phyloP scores from a whole-genome alignment of 169 alveolate genomes.

The Plasmodium knowlesi region DNA sequence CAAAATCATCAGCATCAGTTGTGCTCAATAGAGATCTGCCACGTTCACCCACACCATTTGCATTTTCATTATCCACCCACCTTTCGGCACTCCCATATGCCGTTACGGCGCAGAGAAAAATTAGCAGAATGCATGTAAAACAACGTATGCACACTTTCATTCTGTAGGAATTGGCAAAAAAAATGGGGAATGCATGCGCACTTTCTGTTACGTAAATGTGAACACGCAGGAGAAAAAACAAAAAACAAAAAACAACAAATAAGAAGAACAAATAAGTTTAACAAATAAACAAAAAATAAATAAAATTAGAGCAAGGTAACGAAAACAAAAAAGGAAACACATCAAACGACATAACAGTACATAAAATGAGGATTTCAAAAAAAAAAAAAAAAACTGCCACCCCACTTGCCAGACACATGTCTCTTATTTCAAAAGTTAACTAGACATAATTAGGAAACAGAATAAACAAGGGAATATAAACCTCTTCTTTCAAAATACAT shows the following conservation, averaged over 20 bases:
- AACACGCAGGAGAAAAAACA: not conserved
- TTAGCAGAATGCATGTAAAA: not conserved
- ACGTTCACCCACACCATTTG: not conserved
- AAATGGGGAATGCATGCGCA: not conserved
- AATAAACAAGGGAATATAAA: not conserved
- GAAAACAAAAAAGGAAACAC: not conserved
- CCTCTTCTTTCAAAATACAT: not conserved
- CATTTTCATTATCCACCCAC: constrained; percentile 1
- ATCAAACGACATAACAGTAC: not conserved
- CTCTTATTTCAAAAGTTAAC: not conserved
- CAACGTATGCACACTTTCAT: constrained; percentile 6
- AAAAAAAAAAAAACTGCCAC: not conserved
- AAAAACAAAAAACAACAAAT: too few relatives aligned
- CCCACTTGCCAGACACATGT: not conserved
- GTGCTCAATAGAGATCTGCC: not conserved
- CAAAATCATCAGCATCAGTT: not conserved
- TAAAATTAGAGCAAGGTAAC: not conserved
- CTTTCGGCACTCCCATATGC: not conserved
- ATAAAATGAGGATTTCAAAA: not conserved
- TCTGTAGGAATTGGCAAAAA: not conserved
- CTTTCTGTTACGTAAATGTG: not conserved
- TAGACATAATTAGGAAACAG: not conserved
- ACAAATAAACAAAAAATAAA: not conserved
- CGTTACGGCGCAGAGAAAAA: not conserved
- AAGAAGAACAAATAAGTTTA: too few relatives aligned